Evolutionary conservation across 306 rosid genomes (phyloP).

Genomic region (Pyrus betulifolia): DNA sequence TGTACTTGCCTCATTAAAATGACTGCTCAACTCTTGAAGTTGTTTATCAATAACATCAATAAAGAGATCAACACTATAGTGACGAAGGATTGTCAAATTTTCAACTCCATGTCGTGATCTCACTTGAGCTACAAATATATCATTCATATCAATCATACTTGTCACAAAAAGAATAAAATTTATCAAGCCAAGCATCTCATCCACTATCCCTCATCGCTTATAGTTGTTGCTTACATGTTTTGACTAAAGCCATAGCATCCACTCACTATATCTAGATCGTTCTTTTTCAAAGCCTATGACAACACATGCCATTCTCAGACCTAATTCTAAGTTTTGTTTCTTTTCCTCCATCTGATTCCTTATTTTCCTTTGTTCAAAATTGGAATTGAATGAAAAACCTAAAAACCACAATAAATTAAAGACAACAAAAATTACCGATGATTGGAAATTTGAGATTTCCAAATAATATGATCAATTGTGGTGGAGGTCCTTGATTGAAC

Average conservation of each 20-base stretch:
- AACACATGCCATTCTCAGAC: background rate
- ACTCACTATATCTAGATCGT: conserved; percentile 11
- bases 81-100: background rate
- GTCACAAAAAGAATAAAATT: background rate
- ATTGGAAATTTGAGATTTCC: no score
- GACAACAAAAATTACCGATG: no score
- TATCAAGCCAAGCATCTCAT: background rate
- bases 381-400: no score
- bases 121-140: background rate
- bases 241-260: background rate
- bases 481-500: no score
- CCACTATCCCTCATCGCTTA: background rate
- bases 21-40: conserved; percentile 1
- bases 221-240: background rate
- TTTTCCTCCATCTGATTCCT: no score
- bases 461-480: no score
- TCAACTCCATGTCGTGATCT: background rate
- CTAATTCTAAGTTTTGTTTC: no score
- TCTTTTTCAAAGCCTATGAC: background rate
- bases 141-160: conserved; percentile 1
- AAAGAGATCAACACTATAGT: background rate
- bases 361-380: no score
- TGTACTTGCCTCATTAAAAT: background rate
- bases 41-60: background rate
- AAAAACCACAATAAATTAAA: no score